phyloP scores from a whole-genome alignment of 2,329 filamentous ascomycete species.

The Verticillium nubilum region DNA sequence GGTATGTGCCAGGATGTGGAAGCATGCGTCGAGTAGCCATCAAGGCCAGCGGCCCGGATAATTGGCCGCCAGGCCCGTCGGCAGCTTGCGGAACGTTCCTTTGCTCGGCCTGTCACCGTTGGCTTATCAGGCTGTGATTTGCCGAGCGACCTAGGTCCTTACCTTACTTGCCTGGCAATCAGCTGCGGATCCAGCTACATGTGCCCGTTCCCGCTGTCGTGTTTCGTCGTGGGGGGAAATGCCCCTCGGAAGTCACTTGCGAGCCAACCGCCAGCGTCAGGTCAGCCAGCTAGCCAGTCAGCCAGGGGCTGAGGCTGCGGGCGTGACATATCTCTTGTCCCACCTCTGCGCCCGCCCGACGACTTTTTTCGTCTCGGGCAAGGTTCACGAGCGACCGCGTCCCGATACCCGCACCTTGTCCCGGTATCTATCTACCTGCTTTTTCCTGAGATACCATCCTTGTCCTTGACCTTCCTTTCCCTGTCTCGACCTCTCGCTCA shows the following conservation, averaged over 20 bases:
- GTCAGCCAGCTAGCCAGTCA: background rate
- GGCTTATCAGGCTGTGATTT: background rate
- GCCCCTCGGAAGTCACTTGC: background rate
- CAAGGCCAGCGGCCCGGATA: background rate
- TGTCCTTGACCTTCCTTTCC: background rate
- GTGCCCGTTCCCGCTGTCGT: no score
- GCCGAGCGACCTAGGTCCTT: no score
- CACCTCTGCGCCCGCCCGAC: background rate
- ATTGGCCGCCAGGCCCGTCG: background rate
- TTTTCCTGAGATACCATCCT: background rate
- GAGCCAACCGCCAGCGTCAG: background rate
- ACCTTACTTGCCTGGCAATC: no score
- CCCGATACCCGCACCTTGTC: background rate
- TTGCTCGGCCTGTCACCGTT: background rate
- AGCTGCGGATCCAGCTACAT: no score
- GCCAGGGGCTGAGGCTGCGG: background rate
- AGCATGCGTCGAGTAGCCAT: no score
- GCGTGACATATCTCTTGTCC: background rate
- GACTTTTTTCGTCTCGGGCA: background rate
- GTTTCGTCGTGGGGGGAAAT: background rate
- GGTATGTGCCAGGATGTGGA: no score
- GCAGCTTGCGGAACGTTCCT: background rate
- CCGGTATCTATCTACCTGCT: background rate
- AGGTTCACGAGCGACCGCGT: background rate
- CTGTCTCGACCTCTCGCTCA: conserved; percentile 10